Conservation (phyloP, 176 grass and related monocot species). For the Triticum turgidum region DNA sequence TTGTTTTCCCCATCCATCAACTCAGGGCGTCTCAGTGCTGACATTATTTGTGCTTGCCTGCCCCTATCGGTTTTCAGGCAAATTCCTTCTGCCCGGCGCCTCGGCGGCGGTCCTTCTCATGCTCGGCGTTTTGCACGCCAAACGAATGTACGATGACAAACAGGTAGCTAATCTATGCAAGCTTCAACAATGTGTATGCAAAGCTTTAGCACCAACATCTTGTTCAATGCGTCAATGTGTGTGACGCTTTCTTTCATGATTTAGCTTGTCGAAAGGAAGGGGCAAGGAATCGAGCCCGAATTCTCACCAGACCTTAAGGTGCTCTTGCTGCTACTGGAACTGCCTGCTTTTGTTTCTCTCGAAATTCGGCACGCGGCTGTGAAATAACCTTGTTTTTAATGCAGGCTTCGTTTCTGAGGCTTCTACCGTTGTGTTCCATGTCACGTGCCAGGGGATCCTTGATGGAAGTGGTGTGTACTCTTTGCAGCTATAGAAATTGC, state of each 20-base stretch:
- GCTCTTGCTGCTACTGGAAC: neutral
- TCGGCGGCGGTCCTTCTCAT: conserved; percentile 76
- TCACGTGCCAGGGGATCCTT: conserved; percentile 81
- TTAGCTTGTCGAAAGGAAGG: conserved; percentile 56
- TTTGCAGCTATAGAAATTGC: neutral
- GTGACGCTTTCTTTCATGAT: neutral
- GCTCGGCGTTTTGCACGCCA: conserved; percentile 75
- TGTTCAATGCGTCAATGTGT: neutral
- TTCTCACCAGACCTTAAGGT: conserved; percentile 78
- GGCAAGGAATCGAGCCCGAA: conserved; percentile 66
- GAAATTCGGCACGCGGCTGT: neutral
- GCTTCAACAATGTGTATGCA: neutral
- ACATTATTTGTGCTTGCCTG: neutral
- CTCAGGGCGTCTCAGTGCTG: neutral
- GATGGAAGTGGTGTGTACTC: conserved; percentile 67
- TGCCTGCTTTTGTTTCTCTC: neutral
- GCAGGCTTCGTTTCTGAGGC: conserved; percentile 71
- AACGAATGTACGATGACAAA: conserved; percentile 75
- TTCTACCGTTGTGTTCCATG: conserved; percentile 76
- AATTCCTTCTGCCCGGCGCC: conserved; percentile 71
- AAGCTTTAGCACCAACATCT: neutral
- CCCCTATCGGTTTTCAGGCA: conserved; percentile 34
- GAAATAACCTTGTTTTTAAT: conserved; percentile 12
- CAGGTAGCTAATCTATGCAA: conserved; percentile 44
- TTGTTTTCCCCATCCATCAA: too few relatives aligned